Base-by-base conservation (phyloP, 2,329 filamentous ascomycete genomes). In the Didymella pinodella region DNA sequence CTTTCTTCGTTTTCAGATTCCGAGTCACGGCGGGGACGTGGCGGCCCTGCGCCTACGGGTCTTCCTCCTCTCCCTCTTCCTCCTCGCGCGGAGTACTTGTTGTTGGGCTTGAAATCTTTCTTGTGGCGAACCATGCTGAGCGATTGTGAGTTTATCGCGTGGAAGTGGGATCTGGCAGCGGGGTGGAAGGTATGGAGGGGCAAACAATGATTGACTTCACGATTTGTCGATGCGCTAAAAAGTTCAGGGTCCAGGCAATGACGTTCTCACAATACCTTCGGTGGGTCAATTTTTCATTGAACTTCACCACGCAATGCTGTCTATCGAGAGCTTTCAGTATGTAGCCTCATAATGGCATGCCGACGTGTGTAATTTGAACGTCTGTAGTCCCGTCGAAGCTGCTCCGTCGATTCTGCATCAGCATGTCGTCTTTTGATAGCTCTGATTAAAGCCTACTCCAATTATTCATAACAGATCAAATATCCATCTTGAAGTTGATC, bases 101-200 rank as follows among this genome's bases (percentile, higher is more conserved):
- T 93, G 73, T 91, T 90, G 41, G 90, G 86, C 67, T 84, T 84
- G 54, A 85, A 83, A 74, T 97, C 93, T 80, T 98, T 98, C 81
- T 97, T 98, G 80, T 97, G 94, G 61, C 94, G 92, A 54, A 97
- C 93, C 93, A 97, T 97, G 18, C 25, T 65, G 63, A 28, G 28
- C 20, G 18, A 4, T 31, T 44, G 18, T 20, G 20, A 22, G 16
- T 31, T n/a, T 46, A 36, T 38, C 8, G 51, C 5, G 26, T n/a
- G 2, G n/a, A 11, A 36, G 28, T 50, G 47, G 7, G 49, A 38
- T 48, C 26, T 4, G 18, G 45, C 28, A 18, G 49, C 32, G 46
- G 48, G 47, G 25, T 48, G 54, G 26, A 53, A 49, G 52, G 32
- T 28, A 57, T 47, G 63, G 67, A 66, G 65, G 66, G 66, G 65